A percentile compares a stretch with the other conserved stretches of the same genome.
These are phyloP conservation scores for Zelonia costaricensis DNA, from an alignment of 208 protist species.

Conservation along the genomic window DNA sequence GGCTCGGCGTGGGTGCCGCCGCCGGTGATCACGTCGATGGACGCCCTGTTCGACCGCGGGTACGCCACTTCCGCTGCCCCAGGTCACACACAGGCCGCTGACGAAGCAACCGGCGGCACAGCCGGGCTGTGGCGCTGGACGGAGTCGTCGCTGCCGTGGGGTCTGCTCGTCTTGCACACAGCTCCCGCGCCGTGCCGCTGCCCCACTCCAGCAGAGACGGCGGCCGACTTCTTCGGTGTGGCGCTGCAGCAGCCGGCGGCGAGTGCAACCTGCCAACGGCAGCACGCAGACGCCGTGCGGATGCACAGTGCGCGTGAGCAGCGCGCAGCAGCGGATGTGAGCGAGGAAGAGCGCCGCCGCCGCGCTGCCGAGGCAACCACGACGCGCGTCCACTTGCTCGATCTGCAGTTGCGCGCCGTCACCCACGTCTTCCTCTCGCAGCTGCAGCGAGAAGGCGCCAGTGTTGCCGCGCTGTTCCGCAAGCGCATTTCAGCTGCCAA, in stretches of 20 bases:
- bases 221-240: slow-evolving; percentile 7
- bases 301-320: background rate
- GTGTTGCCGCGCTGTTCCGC: background rate
- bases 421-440: slow-evolving; percentile 32
- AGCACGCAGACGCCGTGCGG: background rate
- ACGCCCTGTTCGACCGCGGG: slow-evolving; percentile 49
- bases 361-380: background rate
- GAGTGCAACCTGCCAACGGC: background rate
- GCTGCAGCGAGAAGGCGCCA: background rate
- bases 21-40: slow-evolving; percentile 55
- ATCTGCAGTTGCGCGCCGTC: slow-evolving; percentile 52
- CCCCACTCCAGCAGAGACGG: slow-evolving; percentile 3
- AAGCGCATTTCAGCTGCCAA: slow-evolving; percentile 6
- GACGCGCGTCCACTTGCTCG: slow-evolving; percentile 21
- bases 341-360: background rate
- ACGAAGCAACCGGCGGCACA: background rate
- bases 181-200: background rate
- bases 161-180: slow-evolving; percentile 11
- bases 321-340: background rate
- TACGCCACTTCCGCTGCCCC: background rate
- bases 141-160: slow-evolving; percentile 30
- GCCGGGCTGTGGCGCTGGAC: slow-evolving; percentile 32
- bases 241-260: slow-evolving; percentile 10
- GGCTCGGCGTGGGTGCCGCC: slow-evolving; percentile 31
- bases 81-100: background rate